Percentiles rank a stretch among this genome's conserved stretches.
These are phyloP conservation scores for Nothophoma quercina DNA, from an alignment of 2,329 filamentous ascomycete species.

Conservation along the genomic window DNA sequence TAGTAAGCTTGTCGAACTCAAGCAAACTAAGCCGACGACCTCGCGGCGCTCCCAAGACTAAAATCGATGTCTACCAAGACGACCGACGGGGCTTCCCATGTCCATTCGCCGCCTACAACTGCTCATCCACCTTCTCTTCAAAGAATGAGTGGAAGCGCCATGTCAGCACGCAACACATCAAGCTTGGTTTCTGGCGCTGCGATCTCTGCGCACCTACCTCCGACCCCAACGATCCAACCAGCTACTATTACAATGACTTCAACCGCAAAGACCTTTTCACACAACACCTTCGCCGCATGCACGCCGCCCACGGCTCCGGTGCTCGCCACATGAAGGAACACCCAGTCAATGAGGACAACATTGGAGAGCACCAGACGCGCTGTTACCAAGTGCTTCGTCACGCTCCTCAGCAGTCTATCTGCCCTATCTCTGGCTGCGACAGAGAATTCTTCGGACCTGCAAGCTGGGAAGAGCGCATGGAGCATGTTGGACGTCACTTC, in stretches of 20 bases:
- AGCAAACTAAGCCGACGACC: conserved; percentile 29
- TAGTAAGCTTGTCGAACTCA: conserved; percentile 14
- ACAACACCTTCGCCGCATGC: conserved; percentile 88
- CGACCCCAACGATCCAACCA: conserved; percentile 39
- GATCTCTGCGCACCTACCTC: conserved; percentile 62
- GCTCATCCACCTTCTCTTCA: conserved; percentile 72
- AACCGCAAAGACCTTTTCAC: conserved; percentile 93
- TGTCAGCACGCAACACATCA: conserved; percentile 79
- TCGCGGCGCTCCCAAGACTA: conserved; percentile 21
- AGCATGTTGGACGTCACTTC: conserved; percentile 84
- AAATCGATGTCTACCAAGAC: conserved; percentile 19
- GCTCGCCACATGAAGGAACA: conserved; percentile 55
- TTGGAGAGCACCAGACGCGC: conserved; percentile 64
- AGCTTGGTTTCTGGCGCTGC: conserved; percentile 78
- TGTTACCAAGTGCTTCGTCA: conserved; percentile 69
- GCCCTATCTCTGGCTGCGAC: conserved; percentile 67
- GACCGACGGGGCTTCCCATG: conserved; percentile 71
- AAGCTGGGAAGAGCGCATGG: conserved; percentile 84
- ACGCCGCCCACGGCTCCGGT: conserved; percentile 60
- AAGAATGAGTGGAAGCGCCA: conserved; percentile 99
- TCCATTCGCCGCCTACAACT: conserved; percentile 80
- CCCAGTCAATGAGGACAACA: conserved; percentile 57
- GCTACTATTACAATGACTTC: conserved; percentile 67
- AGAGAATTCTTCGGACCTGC: conserved; percentile 67
- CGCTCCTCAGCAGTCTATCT: conserved; percentile 67